Conservation (phyloP, 1,284 basidiomycete genomes). For the Irpex sp. region DNA sequence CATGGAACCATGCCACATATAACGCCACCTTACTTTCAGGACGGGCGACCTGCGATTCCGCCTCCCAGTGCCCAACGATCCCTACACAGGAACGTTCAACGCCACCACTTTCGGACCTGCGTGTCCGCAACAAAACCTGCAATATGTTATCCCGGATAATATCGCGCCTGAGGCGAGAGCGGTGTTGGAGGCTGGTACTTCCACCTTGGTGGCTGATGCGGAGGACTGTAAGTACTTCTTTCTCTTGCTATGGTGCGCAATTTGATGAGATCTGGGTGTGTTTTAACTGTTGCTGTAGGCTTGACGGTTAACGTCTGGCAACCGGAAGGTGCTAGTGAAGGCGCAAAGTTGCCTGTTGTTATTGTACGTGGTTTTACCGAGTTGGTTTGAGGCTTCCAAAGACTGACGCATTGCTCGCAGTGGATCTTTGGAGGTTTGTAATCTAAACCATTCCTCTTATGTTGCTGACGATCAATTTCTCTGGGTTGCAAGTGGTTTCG, state of each 20-base stretch:
- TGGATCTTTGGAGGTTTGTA: slow-evolving; percentile 46
- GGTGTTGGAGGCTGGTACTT: not conserved
- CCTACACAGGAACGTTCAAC: not conserved
- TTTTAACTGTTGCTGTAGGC: not conserved
- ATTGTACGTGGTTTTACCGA: slow-evolving; percentile 31
- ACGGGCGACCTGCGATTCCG: not conserved
- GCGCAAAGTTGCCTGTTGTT: slow-evolving; percentile 46
- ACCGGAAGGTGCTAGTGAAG: slow-evolving; percentile 31
- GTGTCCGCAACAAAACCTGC: not conserved
- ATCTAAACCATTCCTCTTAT: no score
- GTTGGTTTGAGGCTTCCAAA: not conserved
- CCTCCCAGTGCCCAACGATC: not conserved
- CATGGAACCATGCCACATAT: no score
- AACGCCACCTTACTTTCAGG: not conserved
- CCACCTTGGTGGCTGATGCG: not conserved
- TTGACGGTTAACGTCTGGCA: slow-evolving; percentile 52
- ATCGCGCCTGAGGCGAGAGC: not conserved
- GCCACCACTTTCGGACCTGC: not conserved
- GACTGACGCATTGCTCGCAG: slow-evolving; percentile 18
- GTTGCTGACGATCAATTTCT: no score
- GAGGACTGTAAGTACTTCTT: not conserved
- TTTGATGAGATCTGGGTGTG: not conserved
- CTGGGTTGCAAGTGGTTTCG: slow-evolving; percentile 2
- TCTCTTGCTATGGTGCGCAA: no score
- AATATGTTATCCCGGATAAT: not conserved